Evolutionary conservation across 2,329 filamentous ascomycete genomes (phyloP).

Genomic region (Tolypocladium pustulatum): DNA sequence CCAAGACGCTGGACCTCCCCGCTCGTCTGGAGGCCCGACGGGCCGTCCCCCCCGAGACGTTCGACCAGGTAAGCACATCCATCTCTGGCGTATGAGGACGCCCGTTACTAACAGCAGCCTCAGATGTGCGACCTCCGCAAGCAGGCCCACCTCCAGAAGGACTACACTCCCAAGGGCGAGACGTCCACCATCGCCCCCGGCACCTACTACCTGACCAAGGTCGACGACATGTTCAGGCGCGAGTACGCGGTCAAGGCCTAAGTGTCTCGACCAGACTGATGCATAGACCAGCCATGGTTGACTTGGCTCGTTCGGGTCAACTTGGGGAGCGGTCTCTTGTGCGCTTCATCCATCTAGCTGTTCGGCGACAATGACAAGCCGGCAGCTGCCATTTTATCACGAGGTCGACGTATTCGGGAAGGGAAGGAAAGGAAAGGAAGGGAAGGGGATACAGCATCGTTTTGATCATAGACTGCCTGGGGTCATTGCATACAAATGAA

Average conservation of each 20-base stretch:
- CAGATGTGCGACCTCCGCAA: slow-evolving; percentile 74
- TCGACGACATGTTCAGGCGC: slow-evolving; percentile 81
- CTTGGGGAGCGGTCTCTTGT: neutral
- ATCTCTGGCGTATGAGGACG: neutral
- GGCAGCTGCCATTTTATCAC: neutral
- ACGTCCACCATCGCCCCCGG: slow-evolving; percentile 54
- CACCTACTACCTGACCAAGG: slow-evolving; percentile 69
- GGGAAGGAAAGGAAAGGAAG: neutral
- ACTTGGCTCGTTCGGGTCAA: neutral
- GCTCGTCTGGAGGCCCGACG: slow-evolving; percentile 55
- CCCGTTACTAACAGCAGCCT: slow-evolving; percentile 10
- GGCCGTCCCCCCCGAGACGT: slow-evolving; percentile 58
- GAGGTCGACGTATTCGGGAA: slow-evolving; percentile 5
- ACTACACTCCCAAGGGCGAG: slow-evolving; percentile 61
- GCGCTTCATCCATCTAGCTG: neutral
- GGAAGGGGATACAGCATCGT: slow-evolving; percentile 1
- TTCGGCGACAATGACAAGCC: neutral
- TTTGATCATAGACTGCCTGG: slow-evolving; percentile 5
- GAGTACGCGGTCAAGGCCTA: slow-evolving; percentile 68
- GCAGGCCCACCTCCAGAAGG: slow-evolving; percentile 73
- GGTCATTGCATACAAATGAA: neutral
- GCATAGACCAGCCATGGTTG: neutral
- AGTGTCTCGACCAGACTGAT: slow-evolving; percentile 3
- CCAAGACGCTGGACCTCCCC: slow-evolving; percentile 59
- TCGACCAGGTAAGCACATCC: slow-evolving; percentile 47